Base-by-base conservation (phyloP, 768 basidiomycete genomes). In the Albatrellus ellisii region DNA sequence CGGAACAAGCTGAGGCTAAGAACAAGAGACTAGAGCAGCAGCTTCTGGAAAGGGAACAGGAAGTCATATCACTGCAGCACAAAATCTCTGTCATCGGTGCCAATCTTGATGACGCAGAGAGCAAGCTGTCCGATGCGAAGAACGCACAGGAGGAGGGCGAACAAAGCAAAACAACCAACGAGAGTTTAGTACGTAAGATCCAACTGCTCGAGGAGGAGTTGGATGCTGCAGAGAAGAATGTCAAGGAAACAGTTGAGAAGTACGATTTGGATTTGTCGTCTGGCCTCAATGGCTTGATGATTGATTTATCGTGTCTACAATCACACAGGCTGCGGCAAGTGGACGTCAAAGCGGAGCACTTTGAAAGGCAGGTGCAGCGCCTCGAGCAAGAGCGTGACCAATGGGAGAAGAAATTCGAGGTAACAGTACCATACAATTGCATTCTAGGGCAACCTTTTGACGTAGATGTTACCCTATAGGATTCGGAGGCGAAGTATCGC, bases 341-440 rank as follows among this genome's bases (percentile, higher is more conserved):
- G 44, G 95, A 99, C 58, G 83, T 98, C 63, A 99, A 97, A 68
- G 94, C 94, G 8, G 95, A 99, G 62, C 90, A 98, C 66, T 95
- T 88, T 58, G 94, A 97, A 64, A 77, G 91, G 37, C 87, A 92
- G 58, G 79, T 95, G 15, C 69, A 77, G 50, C 75, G 85, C 33
- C 67, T 75, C 36, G 92, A 97, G 59, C 77, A 85, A 56, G 95
- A 99, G 61, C 79, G 92, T 39, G 94, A 98, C 59, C 54, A 59
- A 29, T 90, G 85, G 87, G 92, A 95, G 75, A 75, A 80, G 72
- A 97, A 94, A 65, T 85, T 75, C 66, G 92, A 92, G 70, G 91
- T 89, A 54, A n/a, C n/a, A n/a, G n/a, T n/a, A n/a, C n/a, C n/a
- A n/a, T n/a, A n/a, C n/a, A n/a, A n/a, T n/a, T n/a, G n/a, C n/a